Evolutionary conservation across 768 basidiomycete genomes (phyloP).

Genomic region (Pisolithus albus): DNA sequence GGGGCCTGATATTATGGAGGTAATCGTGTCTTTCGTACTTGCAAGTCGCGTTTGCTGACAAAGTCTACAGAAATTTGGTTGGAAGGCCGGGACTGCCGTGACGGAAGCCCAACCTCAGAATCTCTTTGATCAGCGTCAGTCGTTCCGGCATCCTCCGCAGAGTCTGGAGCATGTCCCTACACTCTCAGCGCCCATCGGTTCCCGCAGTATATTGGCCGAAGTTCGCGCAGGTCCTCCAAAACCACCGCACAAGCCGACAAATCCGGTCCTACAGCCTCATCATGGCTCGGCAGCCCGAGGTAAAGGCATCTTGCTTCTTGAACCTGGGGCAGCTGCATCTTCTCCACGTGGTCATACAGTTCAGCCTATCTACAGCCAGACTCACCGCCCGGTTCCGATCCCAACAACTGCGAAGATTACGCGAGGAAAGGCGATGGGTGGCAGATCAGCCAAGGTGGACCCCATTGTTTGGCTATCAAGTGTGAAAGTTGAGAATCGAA

Average conservation of each 20-base stretch:
- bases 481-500: slow-evolving; percentile 54
- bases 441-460: slow-evolving; percentile 52
- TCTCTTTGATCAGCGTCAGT: slow-evolving; percentile 23
- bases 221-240: slow-evolving; percentile 49
- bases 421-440: slow-evolving; percentile 39
- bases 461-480: slow-evolving; percentile 66
- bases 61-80: slow-evolving; percentile 43
- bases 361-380: slow-evolving; percentile 1
- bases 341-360: slow-evolving; percentile 9
- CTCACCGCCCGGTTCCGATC: slow-evolving; percentile 14
- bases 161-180: slow-evolving; percentile 33
- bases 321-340: slow-evolving; percentile 28
- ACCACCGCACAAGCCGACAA: slow-evolving; percentile 16
- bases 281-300: slow-evolving; percentile 28
- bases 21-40: slow-evolving; percentile 16
- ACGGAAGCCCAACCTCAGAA: slow-evolving; percentile 20
- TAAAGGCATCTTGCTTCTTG: slow-evolving; percentile 21
- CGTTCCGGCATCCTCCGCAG: slow-evolving; percentile 52
- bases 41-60: slow-evolving; percentile 7
- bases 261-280: slow-evolving; percentile 28
- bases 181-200: slow-evolving; percentile 62
- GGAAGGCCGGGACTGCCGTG: slow-evolving; percentile 25
- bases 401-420: slow-evolving; percentile 38
- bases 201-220: slow-evolving; percentile 62
- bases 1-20: slow-evolving; percentile 62